A percentile compares a stretch with the other conserved stretches of the same genome.
phyloP scores from a whole-genome alignment of 805 yeast genomes.

The Nakazawaea holstii region DNA sequence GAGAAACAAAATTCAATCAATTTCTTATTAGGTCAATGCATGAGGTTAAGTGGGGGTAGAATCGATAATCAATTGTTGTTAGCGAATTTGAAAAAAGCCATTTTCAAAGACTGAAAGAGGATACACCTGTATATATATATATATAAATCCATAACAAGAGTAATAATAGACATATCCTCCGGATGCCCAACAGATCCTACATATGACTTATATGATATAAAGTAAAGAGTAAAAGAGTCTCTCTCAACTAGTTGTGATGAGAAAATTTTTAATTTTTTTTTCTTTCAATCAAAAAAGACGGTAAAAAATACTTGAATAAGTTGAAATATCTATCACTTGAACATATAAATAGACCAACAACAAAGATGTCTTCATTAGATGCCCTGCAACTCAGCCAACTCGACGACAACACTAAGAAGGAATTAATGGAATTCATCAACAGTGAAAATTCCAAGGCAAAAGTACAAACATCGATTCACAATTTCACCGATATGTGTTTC shows the following conservation, averaged over 20 bases:
- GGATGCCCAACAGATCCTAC: background rate
- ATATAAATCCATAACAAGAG: background rate
- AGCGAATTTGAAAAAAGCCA: constrained; percentile 15
- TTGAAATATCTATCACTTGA: no score
- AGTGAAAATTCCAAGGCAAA: constrained; percentile 82
- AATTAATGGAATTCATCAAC: constrained; percentile 70
- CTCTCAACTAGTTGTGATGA: no score
- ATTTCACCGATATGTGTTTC: constrained; percentile 87
- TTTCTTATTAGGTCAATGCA: constrained; percentile 76
- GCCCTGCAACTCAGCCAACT: constrained; percentile 6
- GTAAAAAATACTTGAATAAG: no score
- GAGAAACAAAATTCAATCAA: constrained; percentile 63
- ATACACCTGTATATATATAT: background rate
- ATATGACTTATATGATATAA: no score
- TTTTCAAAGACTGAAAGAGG: no score
- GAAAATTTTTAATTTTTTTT: background rate
- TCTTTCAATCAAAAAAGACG: no score
- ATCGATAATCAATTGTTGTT: constrained; percentile 26
- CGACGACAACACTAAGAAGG: constrained; percentile 69
- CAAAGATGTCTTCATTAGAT: constrained; percentile 5
- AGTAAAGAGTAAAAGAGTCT: no score
- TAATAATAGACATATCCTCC: background rate
- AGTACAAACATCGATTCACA: constrained; percentile 81
- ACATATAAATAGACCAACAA: background rate
- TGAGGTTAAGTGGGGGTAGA: constrained; percentile 73